Base-by-base conservation (phyloP, 1,284 basidiomycete species). In the Inonotus hispidus region DNA sequence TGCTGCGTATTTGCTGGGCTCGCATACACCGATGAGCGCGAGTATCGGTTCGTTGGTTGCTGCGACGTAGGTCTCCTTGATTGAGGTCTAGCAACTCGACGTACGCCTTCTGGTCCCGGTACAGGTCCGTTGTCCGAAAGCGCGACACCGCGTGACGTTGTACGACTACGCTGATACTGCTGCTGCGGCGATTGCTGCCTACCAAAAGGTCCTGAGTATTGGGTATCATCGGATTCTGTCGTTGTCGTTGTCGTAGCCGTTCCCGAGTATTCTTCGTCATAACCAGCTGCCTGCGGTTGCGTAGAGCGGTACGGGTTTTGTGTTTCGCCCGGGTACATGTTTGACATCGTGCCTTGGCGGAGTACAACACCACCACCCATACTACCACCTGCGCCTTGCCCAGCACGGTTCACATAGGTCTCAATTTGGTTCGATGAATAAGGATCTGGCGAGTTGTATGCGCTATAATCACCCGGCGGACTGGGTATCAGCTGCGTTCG, bases 111-210 rank as follows among this genome's bases (percentile, higher is more conserved):
- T 5, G 86, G 83, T 32, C 82, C 82, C 52, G 88, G 84, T 1
- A 93, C 89, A 53, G 90, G 90, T 14, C 93, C 93, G 65, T 82
- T 78, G 68, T 95, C 93, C 53, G 82, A 82, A 61, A 95, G 72
- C 56, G 85, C 86, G 37, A 95, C 79, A 35, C 92, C 92, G 19
- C 88, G 79, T 61, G 61, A 58, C 60, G 37, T 56, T 66, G 67
- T 70, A 56, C 69, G 68, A 58, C 67, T 64, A 52, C 37, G 64
- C 54, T 67, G 67, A 59, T 60, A 57, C 61, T 49, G 58, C 66
- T 68, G 70, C 58, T 68, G 67, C 58, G 66, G 64, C 53, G 29
- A 65, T 55, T 68, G 64, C 50, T 68, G 63, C 59, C 64, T 71
- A 63, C 46, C 38, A 59, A 59, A 21, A 49, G 50, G 11, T 13